These are phyloP conservation scores for Areca catechu DNA, from an alignment of 176 grass and related monocot species.

Conservation along the genomic window DNA sequence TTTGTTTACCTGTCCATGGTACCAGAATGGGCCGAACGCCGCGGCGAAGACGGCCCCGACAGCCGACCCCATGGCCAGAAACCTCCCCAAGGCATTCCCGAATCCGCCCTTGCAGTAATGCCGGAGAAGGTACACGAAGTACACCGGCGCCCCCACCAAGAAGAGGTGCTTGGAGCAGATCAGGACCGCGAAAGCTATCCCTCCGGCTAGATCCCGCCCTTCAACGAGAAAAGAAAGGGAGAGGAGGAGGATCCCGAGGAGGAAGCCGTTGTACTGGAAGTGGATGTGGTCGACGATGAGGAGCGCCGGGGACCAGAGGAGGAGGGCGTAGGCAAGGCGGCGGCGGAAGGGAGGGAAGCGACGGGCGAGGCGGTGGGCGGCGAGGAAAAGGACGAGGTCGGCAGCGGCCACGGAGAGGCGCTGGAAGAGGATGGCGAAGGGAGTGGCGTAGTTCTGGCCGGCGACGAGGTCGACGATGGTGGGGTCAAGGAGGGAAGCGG, in stretches of 20 bases:
- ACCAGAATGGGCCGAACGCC: constrained; percentile 68
- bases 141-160: constrained; percentile 62
- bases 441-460: background rate
- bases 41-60: constrained; percentile 50
- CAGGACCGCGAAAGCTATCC: background rate
- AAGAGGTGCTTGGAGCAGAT: constrained; percentile 90
- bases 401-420: too few relatives aligned
- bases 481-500: constrained; percentile 33
- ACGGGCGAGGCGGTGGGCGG: too few relatives aligned
- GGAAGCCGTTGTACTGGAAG: constrained; percentile 85
- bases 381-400: too few relatives aligned
- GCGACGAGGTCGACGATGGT: constrained; percentile 38
- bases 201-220: constrained; percentile 36
- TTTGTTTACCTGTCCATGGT: constrained; percentile 62
- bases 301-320: constrained; percentile 64
- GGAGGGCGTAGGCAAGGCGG: constrained; percentile 24
- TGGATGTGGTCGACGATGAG: constrained; percentile 30
- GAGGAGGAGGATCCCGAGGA: constrained; percentile 48
- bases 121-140: constrained; percentile 70
- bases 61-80: constrained; percentile 44
- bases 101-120: constrained; percentile 70
- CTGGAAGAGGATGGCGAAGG: too few relatives aligned
- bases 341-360: too few relatives aligned
- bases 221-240: constrained; percentile 58
- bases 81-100: constrained; percentile 31